These are phyloP conservation scores for Colletotrichum camelliae DNA, from an alignment of 2,329 filamentous ascomycete genomes.

Conservation along the genomic window DNA sequence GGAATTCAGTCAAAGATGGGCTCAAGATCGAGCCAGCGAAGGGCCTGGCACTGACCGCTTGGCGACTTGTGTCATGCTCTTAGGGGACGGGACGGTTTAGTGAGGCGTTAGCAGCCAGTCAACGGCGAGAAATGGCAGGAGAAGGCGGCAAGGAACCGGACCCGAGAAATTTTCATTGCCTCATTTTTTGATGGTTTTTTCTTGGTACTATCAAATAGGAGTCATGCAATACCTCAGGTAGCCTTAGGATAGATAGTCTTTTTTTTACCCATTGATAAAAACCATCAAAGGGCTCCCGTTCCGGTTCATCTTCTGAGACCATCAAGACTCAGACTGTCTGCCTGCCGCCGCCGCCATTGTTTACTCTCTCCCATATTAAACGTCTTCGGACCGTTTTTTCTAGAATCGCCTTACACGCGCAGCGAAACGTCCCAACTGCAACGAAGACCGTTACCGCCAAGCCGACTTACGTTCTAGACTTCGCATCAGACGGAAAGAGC, in stretches of 20 bases:
- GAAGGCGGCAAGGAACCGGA: neutral
- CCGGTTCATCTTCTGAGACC: neutral
- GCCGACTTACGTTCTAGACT: neutral
- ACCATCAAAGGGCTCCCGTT: neutral
- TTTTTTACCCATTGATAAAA: neutral
- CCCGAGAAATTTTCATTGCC: conserved; percentile 5
- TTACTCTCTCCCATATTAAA: neutral
- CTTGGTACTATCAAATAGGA: neutral
- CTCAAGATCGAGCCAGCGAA: neutral
- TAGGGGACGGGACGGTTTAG: neutral
- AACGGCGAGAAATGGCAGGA: neutral
- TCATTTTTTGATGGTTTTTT: neutral
- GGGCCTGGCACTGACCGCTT: conserved; percentile 6
- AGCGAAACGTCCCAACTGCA: neutral
- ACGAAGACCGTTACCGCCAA: neutral
- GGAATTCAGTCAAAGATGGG: neutral
- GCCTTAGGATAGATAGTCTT: neutral
- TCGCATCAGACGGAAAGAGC: neutral
- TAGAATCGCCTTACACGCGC: neutral
- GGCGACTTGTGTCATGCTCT: neutral
- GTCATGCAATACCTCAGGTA: neutral
- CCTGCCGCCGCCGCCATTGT: neutral
- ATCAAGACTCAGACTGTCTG: neutral
- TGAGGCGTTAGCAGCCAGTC: neutral
- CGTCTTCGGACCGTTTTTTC: neutral